Conservation (phyloP, 2,329 filamentous ascomycete genomes). For the Colletotrichum simmondsii region DNA sequence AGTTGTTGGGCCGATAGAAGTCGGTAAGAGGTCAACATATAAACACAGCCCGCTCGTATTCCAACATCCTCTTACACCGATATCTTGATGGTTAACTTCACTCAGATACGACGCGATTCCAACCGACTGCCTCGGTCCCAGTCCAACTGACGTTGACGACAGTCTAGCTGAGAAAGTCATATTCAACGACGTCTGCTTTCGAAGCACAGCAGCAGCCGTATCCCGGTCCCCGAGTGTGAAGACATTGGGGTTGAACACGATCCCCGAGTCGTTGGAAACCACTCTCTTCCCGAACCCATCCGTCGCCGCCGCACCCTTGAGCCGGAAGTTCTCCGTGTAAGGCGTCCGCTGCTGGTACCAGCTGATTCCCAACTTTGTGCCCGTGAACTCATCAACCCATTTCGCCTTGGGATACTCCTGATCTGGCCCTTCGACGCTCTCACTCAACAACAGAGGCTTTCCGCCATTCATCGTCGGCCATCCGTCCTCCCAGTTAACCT, state of each 20-base stretch:
- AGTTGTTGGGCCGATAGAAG: conserved; percentile 14
- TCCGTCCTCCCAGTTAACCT: conserved; percentile 38
- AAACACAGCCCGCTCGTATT: conserved; percentile 37
- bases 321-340: conserved; percentile 22
- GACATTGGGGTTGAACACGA: conserved; percentile 46
- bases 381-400: conserved; percentile 17
- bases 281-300: neutral
- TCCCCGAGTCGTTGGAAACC: conserved; percentile 5
- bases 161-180: conserved; percentile 42
- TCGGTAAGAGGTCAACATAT: conserved; percentile 17
- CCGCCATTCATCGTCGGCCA: conserved; percentile 40
- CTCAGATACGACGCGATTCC: conserved; percentile 42
- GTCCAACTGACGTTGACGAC: conserved; percentile 23
- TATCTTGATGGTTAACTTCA: conserved; percentile 41
- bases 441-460: conserved; percentile 25
- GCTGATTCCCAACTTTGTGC: conserved; percentile 2
- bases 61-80: conserved; percentile 40
- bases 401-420: conserved; percentile 10
- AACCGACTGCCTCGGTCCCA: conserved; percentile 38
- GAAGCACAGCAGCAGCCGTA: conserved; percentile 41
- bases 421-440: conserved; percentile 13
- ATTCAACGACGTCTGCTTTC: conserved; percentile 44
- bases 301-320: neutral
- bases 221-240: conserved; percentile 42
- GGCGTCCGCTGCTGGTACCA: conserved; percentile 30